Evolutionary conservation across 495 filamentous ascomycete species (phyloP).

Genomic region (Penicillium canescens): DNA sequence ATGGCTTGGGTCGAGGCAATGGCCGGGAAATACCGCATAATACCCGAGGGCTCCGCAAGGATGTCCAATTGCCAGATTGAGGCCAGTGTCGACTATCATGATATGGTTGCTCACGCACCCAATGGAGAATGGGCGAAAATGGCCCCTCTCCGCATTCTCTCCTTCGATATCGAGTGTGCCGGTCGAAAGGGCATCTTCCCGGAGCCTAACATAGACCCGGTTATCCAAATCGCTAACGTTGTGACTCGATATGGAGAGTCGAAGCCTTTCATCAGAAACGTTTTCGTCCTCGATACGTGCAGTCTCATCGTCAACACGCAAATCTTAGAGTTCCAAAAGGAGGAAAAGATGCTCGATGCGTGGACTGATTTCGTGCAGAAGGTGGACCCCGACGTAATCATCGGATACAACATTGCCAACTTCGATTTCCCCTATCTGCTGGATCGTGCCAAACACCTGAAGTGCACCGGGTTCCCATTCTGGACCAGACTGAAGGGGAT

Average conservation of each 20-base stretch:
- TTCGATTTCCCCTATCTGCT: constrained; percentile 98
- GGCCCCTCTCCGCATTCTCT: constrained; percentile 89
- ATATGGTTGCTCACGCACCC: constrained; percentile 85
- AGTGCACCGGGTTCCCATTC: constrained; percentile 72
- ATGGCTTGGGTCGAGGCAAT: constrained; percentile 98
- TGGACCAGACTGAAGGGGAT: constrained; percentile 74
- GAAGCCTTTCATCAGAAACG: constrained; percentile 94
- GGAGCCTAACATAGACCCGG: constrained; percentile 84
- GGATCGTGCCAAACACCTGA: constrained; percentile 83
- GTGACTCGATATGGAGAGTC: constrained; percentile 93
- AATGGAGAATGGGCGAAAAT: constrained; percentile 98
- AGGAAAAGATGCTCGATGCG: constrained; percentile 80
- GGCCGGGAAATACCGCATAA: constrained; percentile 67
- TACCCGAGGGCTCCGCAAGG: constrained; percentile 51
- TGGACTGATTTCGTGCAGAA: constrained; percentile 90
- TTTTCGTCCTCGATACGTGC: constrained; percentile 90
- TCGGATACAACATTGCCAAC: constrained; percentile 98
- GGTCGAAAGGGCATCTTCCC: constrained; percentile 97
- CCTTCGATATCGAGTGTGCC: constrained; percentile 98
- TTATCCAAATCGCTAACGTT: constrained; percentile 99
- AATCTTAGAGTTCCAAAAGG: constrained; percentile 76
- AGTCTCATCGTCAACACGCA: constrained; percentile 94
- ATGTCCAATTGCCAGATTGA: constrained; percentile 97
- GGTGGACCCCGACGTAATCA: constrained; percentile 96
- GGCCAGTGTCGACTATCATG: constrained; percentile 73